These are phyloP conservation scores for Globisporangium uncinulatum DNA, from an alignment of 352 stramenopile species.

Conservation along the genomic window DNA sequence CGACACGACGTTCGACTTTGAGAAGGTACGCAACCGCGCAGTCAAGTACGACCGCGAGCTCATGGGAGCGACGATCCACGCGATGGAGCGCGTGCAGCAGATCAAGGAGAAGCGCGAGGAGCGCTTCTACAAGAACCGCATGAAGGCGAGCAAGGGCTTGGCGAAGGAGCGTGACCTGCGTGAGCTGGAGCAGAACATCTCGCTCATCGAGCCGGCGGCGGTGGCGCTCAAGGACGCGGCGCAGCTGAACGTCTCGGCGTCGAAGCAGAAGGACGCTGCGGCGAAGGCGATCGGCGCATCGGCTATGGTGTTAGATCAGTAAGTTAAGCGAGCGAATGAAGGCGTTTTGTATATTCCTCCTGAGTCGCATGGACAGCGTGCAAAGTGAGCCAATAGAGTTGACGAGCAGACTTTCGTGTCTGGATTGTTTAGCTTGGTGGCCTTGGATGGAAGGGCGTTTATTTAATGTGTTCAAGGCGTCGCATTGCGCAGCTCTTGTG, in stretches of 20 bases:
- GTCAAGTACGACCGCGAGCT: slow-evolving; percentile 99
- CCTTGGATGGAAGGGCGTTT: too few species aligned
- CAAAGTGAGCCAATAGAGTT: too few species aligned
- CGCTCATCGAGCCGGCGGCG: slow-evolving; percentile 75
- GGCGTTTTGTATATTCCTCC: slow-evolving; percentile 9
- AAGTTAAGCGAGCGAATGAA: slow-evolving; percentile 42
- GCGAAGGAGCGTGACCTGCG: slow-evolving; percentile 75
- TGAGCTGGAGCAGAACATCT: slow-evolving; percentile 83
- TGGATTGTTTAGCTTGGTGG: too few species aligned
- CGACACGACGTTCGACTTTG: slow-evolving; percentile 99
- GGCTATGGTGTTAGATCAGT: slow-evolving; percentile 86
- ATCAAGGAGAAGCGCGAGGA: slow-evolving; percentile 97
- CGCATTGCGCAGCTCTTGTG: too few species aligned
- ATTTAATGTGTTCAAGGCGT: too few species aligned
- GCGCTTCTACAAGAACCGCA: slow-evolving; percentile 97
- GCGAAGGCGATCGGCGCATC: slow-evolving; percentile 51
- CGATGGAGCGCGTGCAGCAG: slow-evolving; percentile 96
- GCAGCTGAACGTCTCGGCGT: slow-evolving; percentile 61
- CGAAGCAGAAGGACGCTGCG: slow-evolving; percentile 58
- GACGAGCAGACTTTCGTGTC: too few species aligned
- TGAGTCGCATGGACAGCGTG: too few species aligned
- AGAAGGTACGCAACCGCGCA: slow-evolving; percentile 97
- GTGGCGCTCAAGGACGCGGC: slow-evolving; percentile 66
- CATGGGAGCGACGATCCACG: slow-evolving; percentile 98
- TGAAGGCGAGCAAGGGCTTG: slow-evolving; percentile 85